Evolutionary conservation across 2,329 filamentous ascomycete species (phyloP).

Genomic region (Chalaropsis thielavioides): DNA sequence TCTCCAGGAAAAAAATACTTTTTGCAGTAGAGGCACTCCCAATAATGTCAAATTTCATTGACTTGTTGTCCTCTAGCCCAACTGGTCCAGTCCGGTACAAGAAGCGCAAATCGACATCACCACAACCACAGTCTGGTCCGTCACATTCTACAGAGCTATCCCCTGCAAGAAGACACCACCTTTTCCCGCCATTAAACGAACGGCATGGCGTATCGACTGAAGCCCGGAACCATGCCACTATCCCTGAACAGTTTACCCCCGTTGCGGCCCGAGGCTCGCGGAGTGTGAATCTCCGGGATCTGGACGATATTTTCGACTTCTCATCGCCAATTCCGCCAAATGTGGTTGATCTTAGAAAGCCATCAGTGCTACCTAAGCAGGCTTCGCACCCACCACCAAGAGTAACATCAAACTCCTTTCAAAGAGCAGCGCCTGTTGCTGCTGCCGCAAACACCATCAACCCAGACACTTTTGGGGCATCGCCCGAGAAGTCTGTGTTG

Average conservation of each 20-base stretch:
- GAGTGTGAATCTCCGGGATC: not conserved
- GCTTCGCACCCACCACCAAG: not conserved
- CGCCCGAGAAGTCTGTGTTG: not conserved
- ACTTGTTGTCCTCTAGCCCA: slow-evolving; percentile 7
- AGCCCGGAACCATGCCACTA: not conserved
- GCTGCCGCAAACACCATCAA: not conserved
- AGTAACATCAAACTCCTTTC: not conserved
- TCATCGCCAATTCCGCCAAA: not conserved
- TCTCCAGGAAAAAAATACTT: not conserved
- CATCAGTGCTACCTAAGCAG: not conserved
- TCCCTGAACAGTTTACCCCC: not conserved
- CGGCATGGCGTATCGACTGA: not conserved
- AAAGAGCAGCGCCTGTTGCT: not conserved
- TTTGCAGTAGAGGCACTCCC: not conserved
- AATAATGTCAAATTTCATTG: not conserved
- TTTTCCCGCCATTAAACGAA: not conserved
- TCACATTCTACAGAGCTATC: not conserved
- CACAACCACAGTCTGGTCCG: not conserved
- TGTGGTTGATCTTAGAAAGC: not conserved
- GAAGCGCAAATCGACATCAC: not conserved
- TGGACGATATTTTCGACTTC: not conserved
- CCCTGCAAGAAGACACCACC: not conserved
- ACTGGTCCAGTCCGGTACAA: not conserved
- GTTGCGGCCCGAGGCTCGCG: not conserved
- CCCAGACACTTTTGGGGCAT: not conserved